A percentile compares a stretch with the other conserved stretches of the same genome.
These are phyloP conservation scores for Pyrenophora tritici-repentis DNA, from an alignment of 2,329 filamentous ascomycete genomes.

Conservation along the genomic window DNA sequence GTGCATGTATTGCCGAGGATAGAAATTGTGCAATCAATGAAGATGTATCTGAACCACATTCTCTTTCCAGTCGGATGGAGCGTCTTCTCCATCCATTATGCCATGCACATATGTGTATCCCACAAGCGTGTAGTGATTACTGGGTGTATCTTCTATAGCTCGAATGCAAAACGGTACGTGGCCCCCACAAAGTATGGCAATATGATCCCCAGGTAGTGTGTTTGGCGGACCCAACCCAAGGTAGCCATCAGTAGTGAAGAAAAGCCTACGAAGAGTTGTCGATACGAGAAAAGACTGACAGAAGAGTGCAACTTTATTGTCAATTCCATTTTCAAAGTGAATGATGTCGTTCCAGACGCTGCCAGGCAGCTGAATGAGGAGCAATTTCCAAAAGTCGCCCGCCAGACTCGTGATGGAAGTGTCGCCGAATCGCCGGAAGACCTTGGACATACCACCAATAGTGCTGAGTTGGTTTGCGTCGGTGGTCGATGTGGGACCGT, in stretches of 20 bases:
- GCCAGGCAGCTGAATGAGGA: not conserved
- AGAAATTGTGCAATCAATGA: not conserved
- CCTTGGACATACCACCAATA: not conserved
- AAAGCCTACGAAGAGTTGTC: constrained; percentile 14
- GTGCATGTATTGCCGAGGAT: not conserved
- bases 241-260: constrained; percentile 22
- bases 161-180: constrained; percentile 23
- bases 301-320: not conserved
- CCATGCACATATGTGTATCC: constrained; percentile 24
- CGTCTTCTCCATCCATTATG: constrained; percentile 26
- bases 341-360: not conserved
- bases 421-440: not conserved
- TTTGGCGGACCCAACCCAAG: constrained; percentile 21
- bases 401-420: not conserved
- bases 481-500: not conserved
- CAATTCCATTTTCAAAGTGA: not conserved
- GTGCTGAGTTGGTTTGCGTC: not conserved
- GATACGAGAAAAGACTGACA: constrained; percentile 4
- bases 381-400: not conserved
- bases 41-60: not conserved
- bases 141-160: not conserved
- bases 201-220: constrained; percentile 12
- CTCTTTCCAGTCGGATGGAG: not conserved
- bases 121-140: constrained; percentile 4
- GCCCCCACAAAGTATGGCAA: constrained; percentile 23